Base-by-base conservation (phyloP, 768 basidiomycete genomes). In the Lyophyllum shimeji region DNA sequence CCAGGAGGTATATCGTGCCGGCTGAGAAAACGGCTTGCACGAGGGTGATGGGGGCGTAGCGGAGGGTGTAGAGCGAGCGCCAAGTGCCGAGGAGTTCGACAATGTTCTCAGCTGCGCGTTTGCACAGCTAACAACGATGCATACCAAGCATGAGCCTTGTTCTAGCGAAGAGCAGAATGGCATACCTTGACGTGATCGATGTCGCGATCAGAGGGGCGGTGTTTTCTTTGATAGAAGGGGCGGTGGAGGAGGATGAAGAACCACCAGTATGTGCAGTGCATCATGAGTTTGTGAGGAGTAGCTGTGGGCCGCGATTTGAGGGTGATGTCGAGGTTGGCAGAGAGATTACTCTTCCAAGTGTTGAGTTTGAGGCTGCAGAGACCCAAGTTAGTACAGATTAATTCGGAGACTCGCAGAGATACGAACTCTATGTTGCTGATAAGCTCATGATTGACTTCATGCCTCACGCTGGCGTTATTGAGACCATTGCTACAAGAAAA, bases 241-340 rank as follows among this genome's bases (percentile, higher is more conserved):
- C 85, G 75, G 57, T 86, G 82, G 0, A 87, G 76, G 17, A 87
- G 75, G 31, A 87, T 82, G 58, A 80, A 77, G 17, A 80, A 67
- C 80, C 83, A 85, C 76, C 81, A 81, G 63, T 82, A 83, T 9
- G 77, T 71, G 25, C 80, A 69, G 57, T 86, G 82, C 55, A 85
- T 70, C 75, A 81, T 81, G 25, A 85, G 67, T 24, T 79, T 72
- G 55, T 85, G 83, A 0, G 82, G 82, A 0, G 79, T 77, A 11
- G 81, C 75, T 9, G 75, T 78, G 7, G 72, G 67, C 7, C 77
- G 74, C 29, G 74, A 80, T 34, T 78, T 75, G 47, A 74, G 69
- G 0, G 79, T 82, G 27, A 83, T 72, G 47, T 82, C 77, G 31
- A 83, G 71, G 57, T 83, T 81, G 2, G 76, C 70, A 3, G 77